These are phyloP conservation scores for Suhomyces wounanorum DNA, from an alignment of 1,139 yeast genomes.

Conservation along the genomic window DNA sequence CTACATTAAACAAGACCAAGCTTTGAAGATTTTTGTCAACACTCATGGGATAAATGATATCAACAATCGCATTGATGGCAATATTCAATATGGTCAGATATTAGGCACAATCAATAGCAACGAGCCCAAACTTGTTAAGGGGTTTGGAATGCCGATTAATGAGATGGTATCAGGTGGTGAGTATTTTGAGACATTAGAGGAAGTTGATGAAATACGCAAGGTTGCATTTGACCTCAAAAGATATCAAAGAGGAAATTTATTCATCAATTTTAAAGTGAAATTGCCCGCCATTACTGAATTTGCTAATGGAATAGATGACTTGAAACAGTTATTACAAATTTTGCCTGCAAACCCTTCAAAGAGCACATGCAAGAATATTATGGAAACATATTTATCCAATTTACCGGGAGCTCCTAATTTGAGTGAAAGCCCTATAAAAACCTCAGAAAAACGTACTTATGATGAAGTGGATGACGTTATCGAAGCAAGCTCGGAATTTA, in stretches of 20 bases:
- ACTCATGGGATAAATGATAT: constrained; percentile 36
- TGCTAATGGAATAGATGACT: constrained; percentile 23
- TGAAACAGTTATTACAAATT: constrained; percentile 24
- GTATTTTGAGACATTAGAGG: constrained; percentile 22
- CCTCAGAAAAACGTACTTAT: background rate
- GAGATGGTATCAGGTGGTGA: constrained; percentile 34
- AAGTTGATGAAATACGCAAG: constrained; percentile 19
- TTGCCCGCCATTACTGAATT: constrained; percentile 38
- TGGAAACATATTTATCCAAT: constrained; percentile 28
- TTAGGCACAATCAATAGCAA: constrained; percentile 48
- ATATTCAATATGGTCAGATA: constrained; percentile 47
- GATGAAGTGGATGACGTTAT: background rate
- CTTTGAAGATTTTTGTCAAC: constrained; percentile 41
- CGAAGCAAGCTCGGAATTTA: constrained; percentile 20
- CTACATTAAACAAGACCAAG: constrained; percentile 45
- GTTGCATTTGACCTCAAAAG: constrained; percentile 24
- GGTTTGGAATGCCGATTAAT: constrained; percentile 68
- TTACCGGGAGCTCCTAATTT: constrained; percentile 10
- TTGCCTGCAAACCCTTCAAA: constrained; percentile 22
- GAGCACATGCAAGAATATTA: background rate
- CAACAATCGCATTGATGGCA: constrained; percentile 24
- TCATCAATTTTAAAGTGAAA: constrained; percentile 42
- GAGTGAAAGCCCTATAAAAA: background rate
- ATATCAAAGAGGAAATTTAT: constrained; percentile 40
- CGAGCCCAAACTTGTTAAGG: constrained; percentile 48